Conservation (phyloP, 202 grass and related monocot species). For the Zizania palustris region DNA sequence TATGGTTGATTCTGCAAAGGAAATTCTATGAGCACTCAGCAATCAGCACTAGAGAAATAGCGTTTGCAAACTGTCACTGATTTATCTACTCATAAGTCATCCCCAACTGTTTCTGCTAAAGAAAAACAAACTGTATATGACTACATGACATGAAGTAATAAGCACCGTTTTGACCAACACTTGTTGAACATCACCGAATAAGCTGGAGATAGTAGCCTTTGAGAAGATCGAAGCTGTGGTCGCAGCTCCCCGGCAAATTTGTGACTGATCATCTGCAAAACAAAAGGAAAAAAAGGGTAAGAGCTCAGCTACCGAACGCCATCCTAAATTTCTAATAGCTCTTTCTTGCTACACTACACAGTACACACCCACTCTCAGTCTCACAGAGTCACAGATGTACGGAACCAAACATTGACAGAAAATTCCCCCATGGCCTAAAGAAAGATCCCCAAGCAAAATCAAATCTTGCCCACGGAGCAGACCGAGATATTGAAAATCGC, state of each 20-base stretch:
- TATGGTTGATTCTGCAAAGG: conserved; percentile 43
- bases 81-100: background rate
- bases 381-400: too few species aligned
- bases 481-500: background rate
- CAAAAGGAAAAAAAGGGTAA: background rate
- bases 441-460: background rate
- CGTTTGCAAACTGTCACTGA: background rate
- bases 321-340: background rate
- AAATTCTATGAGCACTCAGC: conserved; percentile 14
- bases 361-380: too few species aligned
- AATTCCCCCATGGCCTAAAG: conserved; percentile 11
- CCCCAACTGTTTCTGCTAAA: background rate
- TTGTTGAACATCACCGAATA: conserved; percentile 19
- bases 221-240: conserved; percentile 3
- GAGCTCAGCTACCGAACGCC: background rate
- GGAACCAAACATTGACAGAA: background rate
- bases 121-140: background rate
- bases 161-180: conserved; percentile 30
- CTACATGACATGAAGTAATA: background rate
- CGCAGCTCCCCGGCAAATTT: background rate
- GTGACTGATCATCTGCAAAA: conserved; percentile 30
- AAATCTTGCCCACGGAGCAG: background rate
- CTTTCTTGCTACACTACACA: background rate
- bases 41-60: conserved; percentile 2
- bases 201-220: background rate